Evolutionary conservation across 345 rosid species (phyloP), one percentile per base, ranked within the genome.

Genomic region (Lepidium africanum): DNA sequence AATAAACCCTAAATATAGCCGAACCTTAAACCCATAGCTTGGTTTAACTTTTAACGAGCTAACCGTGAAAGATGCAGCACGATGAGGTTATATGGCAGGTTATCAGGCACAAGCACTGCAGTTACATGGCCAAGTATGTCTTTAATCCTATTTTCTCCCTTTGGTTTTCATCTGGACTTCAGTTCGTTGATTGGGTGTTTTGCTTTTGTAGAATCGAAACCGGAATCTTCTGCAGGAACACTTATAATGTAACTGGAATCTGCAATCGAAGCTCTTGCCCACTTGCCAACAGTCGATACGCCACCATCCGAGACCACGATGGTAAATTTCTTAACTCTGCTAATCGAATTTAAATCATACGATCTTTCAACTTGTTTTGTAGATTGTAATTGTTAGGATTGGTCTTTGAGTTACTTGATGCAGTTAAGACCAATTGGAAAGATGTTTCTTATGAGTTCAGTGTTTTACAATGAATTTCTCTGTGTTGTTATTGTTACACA

Each of bases 251-350:
- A 2, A 95, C 99, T 0, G 99, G 99, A 5, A 65, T 83, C 30
- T 95, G 99, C 68, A 95, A 95, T 65, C 84, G 97, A 50, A 91
- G 96, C 80, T 95, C 97, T 65, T 95, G 97, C 61, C 99, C 99
- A 66, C 96, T 91, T 7, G 96, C 98, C 19, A 95, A 91, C 62
- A 95, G 98, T 68, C 88, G 99, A 16, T 95, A 95, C 21, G 94
- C 98, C 61, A 91, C 98, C 11, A 89, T 95, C 59, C 87, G 96
- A 3, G 99, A 95, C 40, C 89, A 91, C 27, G 88, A 95, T 19
- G 94, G 97, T 94, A 77, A 12, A 21, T 59, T 35, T 57, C 7
- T 23, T 9, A 3, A 21, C 11, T 11, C 54, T 9, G 4, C 1
- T 3, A n/a, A 5, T 46, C 15, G 13, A 57, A 17, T 16, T 5